phyloP scores from a whole-genome alignment of 139 green algal genomes.

The Penium margaritaceum region DNA sequence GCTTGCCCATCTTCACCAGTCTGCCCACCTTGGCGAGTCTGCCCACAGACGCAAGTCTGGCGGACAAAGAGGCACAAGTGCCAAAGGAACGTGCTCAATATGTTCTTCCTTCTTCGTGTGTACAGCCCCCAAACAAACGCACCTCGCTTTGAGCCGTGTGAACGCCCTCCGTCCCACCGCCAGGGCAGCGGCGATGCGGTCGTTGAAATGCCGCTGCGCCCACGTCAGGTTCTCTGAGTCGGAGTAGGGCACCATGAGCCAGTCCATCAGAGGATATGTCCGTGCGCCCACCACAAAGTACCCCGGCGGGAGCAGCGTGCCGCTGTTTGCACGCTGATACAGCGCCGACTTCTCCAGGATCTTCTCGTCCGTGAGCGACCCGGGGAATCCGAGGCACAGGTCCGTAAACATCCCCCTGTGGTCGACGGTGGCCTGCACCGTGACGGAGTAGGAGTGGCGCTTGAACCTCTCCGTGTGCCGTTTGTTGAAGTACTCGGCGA shows the following conservation, averaged over 20 bases:
- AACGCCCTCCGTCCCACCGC: constrained; percentile 27
- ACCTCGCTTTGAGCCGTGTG: constrained; percentile 28
- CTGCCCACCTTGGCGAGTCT: no score
- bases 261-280: constrained; percentile 25
- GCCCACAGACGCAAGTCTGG: no score
- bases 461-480: constrained; percentile 16
- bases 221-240: constrained; percentile 8
- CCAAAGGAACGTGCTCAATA: no score
- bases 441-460: constrained; percentile 25
- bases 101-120: no score
- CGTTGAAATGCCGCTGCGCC: constrained; percentile 21
- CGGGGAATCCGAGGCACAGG: constrained; percentile 33
- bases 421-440: constrained; percentile 18
- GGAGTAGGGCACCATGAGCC: constrained; percentile 30
- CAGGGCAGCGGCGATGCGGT: constrained; percentile 7
- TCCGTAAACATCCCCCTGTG: constrained; percentile 25
- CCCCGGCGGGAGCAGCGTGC: not conserved
- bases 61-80: no score
- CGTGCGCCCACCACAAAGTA: not conserved
- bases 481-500: constrained; percentile 32
- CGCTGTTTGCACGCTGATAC: constrained; percentile 11
- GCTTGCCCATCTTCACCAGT: no score
- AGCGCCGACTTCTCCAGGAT: constrained; percentile 33
- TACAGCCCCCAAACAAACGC: no score
- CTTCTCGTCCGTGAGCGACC: constrained; percentile 18